These are phyloP conservation scores for Jaapia argillacea DNA, from an alignment of 768 basidiomycete genomes.

Conservation along the genomic window DNA sequence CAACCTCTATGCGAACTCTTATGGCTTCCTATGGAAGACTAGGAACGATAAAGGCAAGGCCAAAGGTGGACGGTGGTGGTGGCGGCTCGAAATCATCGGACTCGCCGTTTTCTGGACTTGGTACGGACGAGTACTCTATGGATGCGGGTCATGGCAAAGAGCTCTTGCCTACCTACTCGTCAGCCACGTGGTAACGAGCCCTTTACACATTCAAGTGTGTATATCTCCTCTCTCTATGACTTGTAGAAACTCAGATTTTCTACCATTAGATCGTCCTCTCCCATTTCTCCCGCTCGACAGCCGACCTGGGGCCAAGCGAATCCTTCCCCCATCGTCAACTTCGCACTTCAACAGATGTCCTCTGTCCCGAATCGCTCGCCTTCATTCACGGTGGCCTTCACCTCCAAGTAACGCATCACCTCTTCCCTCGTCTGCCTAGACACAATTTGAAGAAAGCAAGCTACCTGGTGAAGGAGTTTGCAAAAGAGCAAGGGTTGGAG, in stretches of 20 bases:
- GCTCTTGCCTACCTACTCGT: constrained; percentile 70
- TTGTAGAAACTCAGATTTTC: not conserved
- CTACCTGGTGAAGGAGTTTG: constrained; percentile 77
- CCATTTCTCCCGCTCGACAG: constrained; percentile 93
- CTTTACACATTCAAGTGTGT: constrained; percentile 87
- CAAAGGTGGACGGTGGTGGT: constrained; percentile 68
- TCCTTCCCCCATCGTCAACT: constrained; percentile 92
- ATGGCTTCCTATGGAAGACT: constrained; percentile 58
- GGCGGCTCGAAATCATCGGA: constrained; percentile 65
- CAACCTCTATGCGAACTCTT: constrained; percentile 89
- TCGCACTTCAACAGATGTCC: constrained; percentile 95
- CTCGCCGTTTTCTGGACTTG: constrained; percentile 84
- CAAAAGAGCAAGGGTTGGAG: constrained; percentile 70
- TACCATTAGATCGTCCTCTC: constrained; percentile 78
- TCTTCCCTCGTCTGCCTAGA: constrained; percentile 91
- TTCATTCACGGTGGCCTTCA: constrained; percentile 97
- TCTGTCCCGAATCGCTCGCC: constrained; percentile 72
- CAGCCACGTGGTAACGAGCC: constrained; percentile 80
- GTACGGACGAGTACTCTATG: constrained; percentile 63
- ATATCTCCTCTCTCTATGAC: not conserved
- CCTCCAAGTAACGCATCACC: constrained; percentile 93
- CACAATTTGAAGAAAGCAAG: constrained; percentile 87
- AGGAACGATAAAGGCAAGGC: constrained; percentile 55
- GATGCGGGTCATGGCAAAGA: constrained; percentile 63
- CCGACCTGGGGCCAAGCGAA: constrained; percentile 81